Percentiles rank a stretch among this genome's conserved stretches.
Conservation (phyloP, 176 grass and related monocot species). For the Carex kokanica region DNA sequence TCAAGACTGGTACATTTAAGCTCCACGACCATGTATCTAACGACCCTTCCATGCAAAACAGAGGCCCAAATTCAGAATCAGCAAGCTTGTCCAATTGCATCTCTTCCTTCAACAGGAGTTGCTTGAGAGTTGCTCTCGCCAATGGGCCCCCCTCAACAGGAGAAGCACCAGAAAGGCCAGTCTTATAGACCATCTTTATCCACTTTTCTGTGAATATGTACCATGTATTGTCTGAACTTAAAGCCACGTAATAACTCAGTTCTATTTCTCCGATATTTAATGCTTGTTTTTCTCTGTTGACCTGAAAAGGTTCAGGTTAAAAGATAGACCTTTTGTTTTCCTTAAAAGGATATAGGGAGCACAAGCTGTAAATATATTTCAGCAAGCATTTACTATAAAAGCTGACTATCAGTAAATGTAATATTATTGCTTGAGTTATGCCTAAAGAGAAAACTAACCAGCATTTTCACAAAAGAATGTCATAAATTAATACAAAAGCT, state of each 20-base stretch:
- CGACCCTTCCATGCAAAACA: slow-evolving; percentile 86
- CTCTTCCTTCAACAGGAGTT: slow-evolving; percentile 69
- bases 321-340: neutral
- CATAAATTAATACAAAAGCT: neutral
- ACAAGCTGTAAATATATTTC: neutral
- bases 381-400: neutral
- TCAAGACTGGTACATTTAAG: slow-evolving; percentile 89
- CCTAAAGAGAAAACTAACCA: neutral
- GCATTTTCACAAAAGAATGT: neutral
- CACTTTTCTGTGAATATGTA: slow-evolving; percentile 98
- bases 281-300: slow-evolving; percentile 32
- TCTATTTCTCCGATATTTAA: slow-evolving; percentile 34
- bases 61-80: slow-evolving; percentile 84
- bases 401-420: neutral
- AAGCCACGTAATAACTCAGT: slow-evolving; percentile 71
- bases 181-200: slow-evolving; percentile 79
- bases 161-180: slow-evolving; percentile 59
- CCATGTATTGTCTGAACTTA: slow-evolving; percentile 99
- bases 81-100: slow-evolving; percentile 76
- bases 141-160: slow-evolving; percentile 58
- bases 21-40: slow-evolving; percentile 99
- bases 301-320: neutral
- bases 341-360: neutral
- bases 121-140: slow-evolving; percentile 72
- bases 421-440: neutral